These are phyloP conservation scores for Dalbergia cultrata DNA, from an alignment of 306 rosid species.

Conservation along the genomic window DNA sequence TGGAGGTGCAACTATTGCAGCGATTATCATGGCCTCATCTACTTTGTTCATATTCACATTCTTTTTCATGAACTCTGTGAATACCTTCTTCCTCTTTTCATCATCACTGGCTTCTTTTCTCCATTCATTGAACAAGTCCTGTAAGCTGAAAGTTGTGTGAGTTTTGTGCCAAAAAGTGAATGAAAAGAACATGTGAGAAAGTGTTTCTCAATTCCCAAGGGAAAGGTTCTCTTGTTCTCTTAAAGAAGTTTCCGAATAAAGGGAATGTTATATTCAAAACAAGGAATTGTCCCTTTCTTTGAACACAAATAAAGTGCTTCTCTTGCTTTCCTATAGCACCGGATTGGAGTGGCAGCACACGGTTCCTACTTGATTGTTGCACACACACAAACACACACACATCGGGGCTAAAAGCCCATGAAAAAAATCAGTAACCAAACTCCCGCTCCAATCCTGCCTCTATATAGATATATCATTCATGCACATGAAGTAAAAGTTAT, in stretches of 20 bases:
- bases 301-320: neutral
- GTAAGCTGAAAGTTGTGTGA: constrained; percentile 22
- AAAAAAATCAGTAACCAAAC: too few relatives aligned
- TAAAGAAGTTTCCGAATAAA: neutral
- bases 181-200: neutral
- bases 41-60: constrained; percentile 50
- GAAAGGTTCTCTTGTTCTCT: neutral
- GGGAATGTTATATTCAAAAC: neutral
- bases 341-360: too few relatives aligned
- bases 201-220: neutral
- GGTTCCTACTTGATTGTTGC: too few relatives aligned
- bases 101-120: neutral
- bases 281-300: neutral
- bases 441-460: too few relatives aligned
- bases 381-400: too few relatives aligned
- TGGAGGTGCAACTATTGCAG: constrained; percentile 73
- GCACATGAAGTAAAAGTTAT: neutral
- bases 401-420: too few relatives aligned
- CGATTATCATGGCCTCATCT: constrained; percentile 57
- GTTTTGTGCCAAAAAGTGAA: neutral
- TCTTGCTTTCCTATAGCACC: too few relatives aligned
- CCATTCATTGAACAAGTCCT: constrained; percentile 50
- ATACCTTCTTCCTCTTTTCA: neutral
- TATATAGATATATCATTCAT: too few relatives aligned
- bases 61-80: constrained; percentile 47